These are phyloP conservation scores for Hemisphaericaspora xylofermentans DNA, from an alignment of 1,139 yeast species.

Conservation along the genomic window DNA sequence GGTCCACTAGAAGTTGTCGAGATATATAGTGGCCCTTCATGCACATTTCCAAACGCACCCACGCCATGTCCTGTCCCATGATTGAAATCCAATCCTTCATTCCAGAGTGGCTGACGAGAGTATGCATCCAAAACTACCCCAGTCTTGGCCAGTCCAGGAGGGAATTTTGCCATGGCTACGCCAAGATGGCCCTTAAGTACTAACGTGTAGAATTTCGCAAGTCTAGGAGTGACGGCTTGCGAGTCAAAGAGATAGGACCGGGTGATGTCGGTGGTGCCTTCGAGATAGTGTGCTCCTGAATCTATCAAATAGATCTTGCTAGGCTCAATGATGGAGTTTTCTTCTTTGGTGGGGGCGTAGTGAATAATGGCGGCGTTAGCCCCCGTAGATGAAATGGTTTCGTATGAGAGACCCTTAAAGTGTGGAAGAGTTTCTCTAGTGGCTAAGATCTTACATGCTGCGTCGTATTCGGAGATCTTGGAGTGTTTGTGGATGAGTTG, in stretches of 20 bases:
- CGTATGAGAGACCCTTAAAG: conserved; percentile 54
- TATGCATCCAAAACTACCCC: conserved; percentile 50
- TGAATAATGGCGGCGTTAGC: conserved; percentile 56
- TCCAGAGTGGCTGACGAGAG: conserved; percentile 54
- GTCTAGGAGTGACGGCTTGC: conserved; percentile 22
- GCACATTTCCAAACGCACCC: conserved; percentile 56
- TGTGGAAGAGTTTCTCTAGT: conserved; percentile 44
- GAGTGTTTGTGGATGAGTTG: conserved; percentile 27
- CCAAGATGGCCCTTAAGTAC: conserved; percentile 58
- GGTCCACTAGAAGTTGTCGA: conserved; percentile 41
- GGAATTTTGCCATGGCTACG: conserved; percentile 53
- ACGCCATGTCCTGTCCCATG: conserved; percentile 67
- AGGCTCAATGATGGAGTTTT: conserved; percentile 42
- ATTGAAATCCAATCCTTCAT: conserved; percentile 50
- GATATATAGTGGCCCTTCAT: conserved; percentile 54
- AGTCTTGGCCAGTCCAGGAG: conserved; percentile 36
- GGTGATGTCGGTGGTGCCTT: conserved; percentile 62
- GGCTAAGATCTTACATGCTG: conserved; percentile 41
- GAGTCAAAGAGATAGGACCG: conserved; percentile 48
- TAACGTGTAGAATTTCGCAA: conserved; percentile 46
- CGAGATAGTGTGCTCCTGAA: conserved; percentile 56
- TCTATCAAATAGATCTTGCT: conserved; percentile 45
- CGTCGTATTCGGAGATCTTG: conserved; percentile 39
- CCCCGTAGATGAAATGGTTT: conserved; percentile 55
- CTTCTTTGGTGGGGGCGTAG: conserved; percentile 50